Percentiles rank a stretch among this genome's conserved stretches.
These are phyloP conservation scores for Tricholomella constricta DNA, from an alignment of 768 basidiomycete species.

Conservation along the genomic window DNA sequence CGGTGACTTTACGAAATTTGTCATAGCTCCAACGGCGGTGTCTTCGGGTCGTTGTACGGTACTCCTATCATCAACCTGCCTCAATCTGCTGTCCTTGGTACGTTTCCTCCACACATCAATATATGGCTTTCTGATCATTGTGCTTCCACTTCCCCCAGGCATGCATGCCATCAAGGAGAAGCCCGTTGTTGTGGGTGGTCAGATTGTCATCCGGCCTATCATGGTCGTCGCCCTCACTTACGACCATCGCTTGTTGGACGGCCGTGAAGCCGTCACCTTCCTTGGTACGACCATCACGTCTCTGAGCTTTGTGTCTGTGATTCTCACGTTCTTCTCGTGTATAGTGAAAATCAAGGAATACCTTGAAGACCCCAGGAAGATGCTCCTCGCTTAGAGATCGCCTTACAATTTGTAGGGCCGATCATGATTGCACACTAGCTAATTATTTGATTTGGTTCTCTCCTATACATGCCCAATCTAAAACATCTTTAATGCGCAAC, in stretches of 20 bases:
- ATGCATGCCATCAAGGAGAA: conserved; percentile 96
- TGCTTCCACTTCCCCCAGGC: conserved; percentile 37
- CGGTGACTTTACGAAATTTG: conserved; percentile 1
- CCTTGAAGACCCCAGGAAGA: conserved; percentile 92
- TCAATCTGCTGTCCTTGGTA: conserved; percentile 89
- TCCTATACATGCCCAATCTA: conserved; percentile 3
- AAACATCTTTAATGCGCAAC: conserved; percentile 6
- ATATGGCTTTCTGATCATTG: background rate
- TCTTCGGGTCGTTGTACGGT: conserved; percentile 95
- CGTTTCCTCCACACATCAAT: conserved; percentile 19
- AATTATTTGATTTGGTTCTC: conserved; percentile 3
- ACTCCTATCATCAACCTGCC: conserved; percentile 99
- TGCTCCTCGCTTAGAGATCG: conserved; percentile 57
- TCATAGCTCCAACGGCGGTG: conserved; percentile 92
- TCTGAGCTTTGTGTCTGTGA: background rate
- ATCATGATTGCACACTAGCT: background rate
- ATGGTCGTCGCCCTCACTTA: conserved; percentile 95
- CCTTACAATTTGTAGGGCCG: background rate
- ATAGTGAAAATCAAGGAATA: conserved; percentile 91
- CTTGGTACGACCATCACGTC: conserved; percentile 70
- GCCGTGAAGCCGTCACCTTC: conserved; percentile 96
- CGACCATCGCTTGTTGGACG: conserved; percentile 94
- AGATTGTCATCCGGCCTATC: conserved; percentile 96
- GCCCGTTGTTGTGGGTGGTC: conserved; percentile 88
- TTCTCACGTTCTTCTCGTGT: background rate